A percentile compares a stretch with the other conserved stretches of the same genome.
Evolutionary conservation across 495 filamentous ascomycete species (phyloP).

Genomic region (Aspergillus incahuasiensis): DNA sequence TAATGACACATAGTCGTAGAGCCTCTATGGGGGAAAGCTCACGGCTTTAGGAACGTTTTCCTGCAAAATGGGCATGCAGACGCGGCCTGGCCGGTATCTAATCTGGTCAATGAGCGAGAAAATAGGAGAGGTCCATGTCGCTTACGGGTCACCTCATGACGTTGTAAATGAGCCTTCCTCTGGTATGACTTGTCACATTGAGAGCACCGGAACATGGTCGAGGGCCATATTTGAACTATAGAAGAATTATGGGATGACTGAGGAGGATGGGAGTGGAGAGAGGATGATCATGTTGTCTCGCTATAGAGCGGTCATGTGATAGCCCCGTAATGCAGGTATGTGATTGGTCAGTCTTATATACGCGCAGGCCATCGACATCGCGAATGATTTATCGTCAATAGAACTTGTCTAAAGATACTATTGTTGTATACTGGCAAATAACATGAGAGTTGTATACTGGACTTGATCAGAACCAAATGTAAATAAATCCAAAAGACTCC

Average conservation of each 20-base stretch:
- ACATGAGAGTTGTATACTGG: no score
- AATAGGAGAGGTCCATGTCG: neutral
- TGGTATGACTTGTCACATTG: constrained; percentile 31
- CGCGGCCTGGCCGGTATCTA: constrained; percentile 25
- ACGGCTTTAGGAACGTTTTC: constrained; percentile 34
- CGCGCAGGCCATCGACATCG: no score
- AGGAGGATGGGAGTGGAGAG: neutral
- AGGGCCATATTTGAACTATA: neutral
- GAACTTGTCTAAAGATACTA: no score
- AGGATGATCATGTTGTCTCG: neutral
- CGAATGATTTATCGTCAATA: no score
- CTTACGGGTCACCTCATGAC: constrained; percentile 32
- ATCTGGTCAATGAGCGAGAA: constrained; percentile 14
- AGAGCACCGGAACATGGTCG: constrained; percentile 30
- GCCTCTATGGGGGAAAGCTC: neutral
- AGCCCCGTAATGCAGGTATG: neutral
- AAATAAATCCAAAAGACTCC: no score
- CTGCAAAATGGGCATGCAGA: constrained; percentile 36
- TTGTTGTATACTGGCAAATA: no score
- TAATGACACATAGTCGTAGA: neutral
- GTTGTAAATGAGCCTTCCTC: constrained; percentile 28
- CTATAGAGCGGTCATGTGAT: neutral
- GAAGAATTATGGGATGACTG: neutral
- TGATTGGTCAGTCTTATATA: neutral
- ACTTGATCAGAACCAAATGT: no score